Base-by-base conservation (phyloP, 495 filamentous ascomycete species). In the Podospora fimiseda region DNA sequence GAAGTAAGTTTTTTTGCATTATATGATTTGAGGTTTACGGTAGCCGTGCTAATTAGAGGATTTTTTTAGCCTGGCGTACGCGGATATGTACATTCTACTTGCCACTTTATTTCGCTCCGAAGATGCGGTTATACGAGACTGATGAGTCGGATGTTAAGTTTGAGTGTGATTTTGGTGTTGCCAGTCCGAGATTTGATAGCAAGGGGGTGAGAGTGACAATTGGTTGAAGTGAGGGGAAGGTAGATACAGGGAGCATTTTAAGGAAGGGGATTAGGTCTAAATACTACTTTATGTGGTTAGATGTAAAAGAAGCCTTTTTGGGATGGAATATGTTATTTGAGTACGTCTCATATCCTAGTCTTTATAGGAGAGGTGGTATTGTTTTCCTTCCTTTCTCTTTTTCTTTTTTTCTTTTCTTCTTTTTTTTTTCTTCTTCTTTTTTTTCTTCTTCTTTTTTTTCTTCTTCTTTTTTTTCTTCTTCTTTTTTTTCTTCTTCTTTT, bases 121-220 rank as follows among this genome's bases (percentile, higher is more conserved):
- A 27, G 20, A 46, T 46, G 43, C 22, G 4, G 8, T 2, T 46
- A 21, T 46, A 46, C 13, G 14, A 46, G 20, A 46, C 43, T 11
- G 43, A 46, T 22, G 43, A 46, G 43, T 46, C 43, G 4, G 43
- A 46, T 6, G 43, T 46, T 22, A 46, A 30, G 43, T 46, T 46
- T 46, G 43, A 46, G 43, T 46, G 43, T 2, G 43, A 46, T 22
- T 46, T 46, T 46, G 43, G 43, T 7, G 43, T 46, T 14, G 22
- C 43, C 9, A 24, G 43, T 24, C 43, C 43, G 21, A 7, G 43
- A 22, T 8, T 46, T 16, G 43, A 24, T 21, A 46, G 43, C 20
- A 46, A 46, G 43, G 43, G 43, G 2, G 43, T 46, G 43, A 46
- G 43, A 22, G 43, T 27, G 19, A 15, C 16, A 6, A 22, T 46